Percentiles rank a stretch among this genome's conserved stretches.
phyloP scores from a whole-genome alignment of 2,329 filamentous ascomycete genomes.

The Trichocomaceae sp. region DNA sequence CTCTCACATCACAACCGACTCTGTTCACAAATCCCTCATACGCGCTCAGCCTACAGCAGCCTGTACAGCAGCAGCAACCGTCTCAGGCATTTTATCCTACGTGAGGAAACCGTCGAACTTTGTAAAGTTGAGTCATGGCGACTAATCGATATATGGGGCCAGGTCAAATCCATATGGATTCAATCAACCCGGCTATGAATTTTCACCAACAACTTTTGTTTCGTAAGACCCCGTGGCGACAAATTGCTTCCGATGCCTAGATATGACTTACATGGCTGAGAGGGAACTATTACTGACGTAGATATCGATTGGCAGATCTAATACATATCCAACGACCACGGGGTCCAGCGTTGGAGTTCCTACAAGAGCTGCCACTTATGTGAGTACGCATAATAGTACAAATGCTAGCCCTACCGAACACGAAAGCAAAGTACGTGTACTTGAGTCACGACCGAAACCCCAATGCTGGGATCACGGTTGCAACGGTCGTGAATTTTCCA shows the following conservation, averaged over 20 bases:
- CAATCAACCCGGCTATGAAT: constrained; percentile 30
- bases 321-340: constrained; percentile 6
- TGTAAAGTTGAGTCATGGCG: constrained; percentile 1
- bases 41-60: constrained; percentile 16
- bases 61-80: constrained; percentile 12
- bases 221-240: constrained; percentile 21
- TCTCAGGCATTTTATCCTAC: constrained; percentile 21
- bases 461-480: constrained; percentile 97
- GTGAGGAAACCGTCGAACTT: constrained; percentile 15
- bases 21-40: constrained; percentile 17
- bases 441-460: constrained; percentile 78
- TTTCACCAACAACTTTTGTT: constrained; percentile 24
- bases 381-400: constrained; percentile 8
- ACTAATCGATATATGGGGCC: background rate
- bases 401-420: constrained; percentile 21
- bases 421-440: constrained; percentile 56
- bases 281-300: background rate
- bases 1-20: constrained; percentile 10
- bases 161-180: constrained; percentile 30
- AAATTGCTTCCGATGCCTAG: background rate
- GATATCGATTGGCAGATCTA: constrained; percentile 4
- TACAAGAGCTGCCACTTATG: constrained; percentile 16
- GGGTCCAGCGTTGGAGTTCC: constrained; percentile 5
- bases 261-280: background rate
- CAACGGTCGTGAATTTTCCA: constrained; percentile 91